Base-by-base conservation (phyloP, 768 basidiomycete species). In the Trichaptum fuscoviolaceum region DNA sequence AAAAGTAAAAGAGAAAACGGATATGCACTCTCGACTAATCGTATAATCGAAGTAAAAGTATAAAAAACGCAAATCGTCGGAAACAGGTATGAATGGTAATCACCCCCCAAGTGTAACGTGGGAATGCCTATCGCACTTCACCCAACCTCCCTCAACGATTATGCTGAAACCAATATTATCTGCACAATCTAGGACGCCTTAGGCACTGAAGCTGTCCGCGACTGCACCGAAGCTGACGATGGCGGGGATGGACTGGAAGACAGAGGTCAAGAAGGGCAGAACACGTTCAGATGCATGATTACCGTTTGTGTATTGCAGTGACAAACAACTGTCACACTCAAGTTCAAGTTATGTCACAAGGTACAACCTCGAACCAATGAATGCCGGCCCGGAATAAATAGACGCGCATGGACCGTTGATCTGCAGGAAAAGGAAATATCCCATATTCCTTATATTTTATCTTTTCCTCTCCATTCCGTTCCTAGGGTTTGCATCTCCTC, bases 381-480 rank as follows among this genome's bases (percentile, higher is more conserved):
- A 52, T 52, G 42, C 42, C 42, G 42, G 42, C 42, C 42, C 42
- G 42, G 42, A 52, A 52, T 52, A 15, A 52, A 52, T 52, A 52
- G 42, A 52, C 42, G 42, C 42, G 42, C 42, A 20, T 52, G 42
- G 42, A 52, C 42, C 15, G 10, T 52, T 52, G 42, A 52, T 52
- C 42, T 52, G 42, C 42, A 52, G 42, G 42, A 52, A 52, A 30
- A 52, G 42, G 42, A 52, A 52, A 52, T 52, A 52, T 52, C 42
- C 5, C 12, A 15, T 20, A 52, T 52, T 52, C 20, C 10, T 12
- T 52, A 52, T 52, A 52, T 52, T 52, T 52, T 52, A 52, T 52
- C 42, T 52, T 52, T 52, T 52, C 42, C 42, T 52, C 42, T 61
- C 59, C 30, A 61, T 61, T 61, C 25, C 59, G 25, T 61, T 61